These are phyloP conservation scores for Aureobasidium sp. DNA, from an alignment of 2,329 filamentous ascomycete species.

Conservation along the genomic window DNA sequence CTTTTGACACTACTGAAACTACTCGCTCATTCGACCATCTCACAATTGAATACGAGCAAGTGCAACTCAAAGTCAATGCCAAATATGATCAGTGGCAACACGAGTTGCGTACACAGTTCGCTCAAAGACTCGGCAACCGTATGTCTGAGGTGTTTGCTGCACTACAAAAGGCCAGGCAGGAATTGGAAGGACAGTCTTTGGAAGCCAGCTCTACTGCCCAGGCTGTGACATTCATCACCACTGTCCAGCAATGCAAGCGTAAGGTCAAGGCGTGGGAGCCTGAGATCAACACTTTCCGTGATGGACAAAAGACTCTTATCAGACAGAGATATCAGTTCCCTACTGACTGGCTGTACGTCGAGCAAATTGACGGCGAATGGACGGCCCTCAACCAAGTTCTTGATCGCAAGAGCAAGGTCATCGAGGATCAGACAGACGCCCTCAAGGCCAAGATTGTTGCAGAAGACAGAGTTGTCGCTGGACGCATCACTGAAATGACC, in stretches of 20 bases:
- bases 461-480: conserved; percentile 83
- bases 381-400: conserved; percentile 86
- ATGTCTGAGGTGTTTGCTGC: conserved; percentile 91
- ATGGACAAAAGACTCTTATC: conserved; percentile 85
- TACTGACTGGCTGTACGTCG: conserved; percentile 87
- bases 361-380: conserved; percentile 96
- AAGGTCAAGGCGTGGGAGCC: conserved; percentile 92
- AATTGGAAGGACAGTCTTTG: conserved; percentile 84
- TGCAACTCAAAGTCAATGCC: conserved; percentile 95
- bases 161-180: conserved; percentile 79
- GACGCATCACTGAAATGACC: conserved; percentile 80
- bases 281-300: conserved; percentile 90
- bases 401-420: conserved; percentile 84
- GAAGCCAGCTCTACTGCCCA: conserved; percentile 94
- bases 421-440: conserved; percentile 92
- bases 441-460: conserved; percentile 89
- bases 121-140: conserved; percentile 73
- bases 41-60: conserved; percentile 95
- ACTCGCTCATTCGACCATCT: conserved; percentile 89
- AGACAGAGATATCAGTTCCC: conserved; percentile 92
- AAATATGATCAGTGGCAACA: conserved; percentile 99
- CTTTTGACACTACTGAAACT: conserved; percentile 94
- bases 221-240: conserved; percentile 96
- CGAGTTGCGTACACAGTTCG: conserved; percentile 91
- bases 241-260: conserved; percentile 90